Percentiles rank a stretch among this genome's conserved stretches.
Conservation (phyloP, 257 asterid genomes). For the Fraxinus excelsior region DNA sequence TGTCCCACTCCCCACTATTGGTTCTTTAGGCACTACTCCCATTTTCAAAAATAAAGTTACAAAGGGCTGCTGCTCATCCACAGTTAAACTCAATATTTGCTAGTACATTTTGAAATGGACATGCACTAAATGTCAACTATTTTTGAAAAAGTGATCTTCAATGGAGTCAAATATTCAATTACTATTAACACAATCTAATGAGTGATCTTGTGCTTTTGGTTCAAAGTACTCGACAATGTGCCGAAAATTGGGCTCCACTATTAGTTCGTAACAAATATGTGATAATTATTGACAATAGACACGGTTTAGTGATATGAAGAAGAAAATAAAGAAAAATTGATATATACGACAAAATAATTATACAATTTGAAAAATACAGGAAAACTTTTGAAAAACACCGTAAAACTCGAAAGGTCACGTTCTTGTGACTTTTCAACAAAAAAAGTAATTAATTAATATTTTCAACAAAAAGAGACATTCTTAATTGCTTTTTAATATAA, state of each 20-base stretch:
- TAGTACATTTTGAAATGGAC: background rate
- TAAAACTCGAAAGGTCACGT: too few relatives aligned
- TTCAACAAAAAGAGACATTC: too few relatives aligned
- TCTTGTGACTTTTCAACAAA: too few relatives aligned
- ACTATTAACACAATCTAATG: background rate
- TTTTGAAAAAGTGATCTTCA: background rate
- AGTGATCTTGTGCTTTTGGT: background rate
- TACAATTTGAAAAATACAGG: too few relatives aligned
- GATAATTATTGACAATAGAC: too few relatives aligned
- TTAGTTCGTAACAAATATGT: background rate
- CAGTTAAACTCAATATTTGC: background rate
- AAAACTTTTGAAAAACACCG: too few relatives aligned
- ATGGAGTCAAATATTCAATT: background rate
- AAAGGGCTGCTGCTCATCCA: background rate
- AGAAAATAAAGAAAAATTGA: too few relatives aligned
- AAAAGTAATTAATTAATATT: too few relatives aligned
- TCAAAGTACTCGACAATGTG: background rate
- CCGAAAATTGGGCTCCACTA: background rate
- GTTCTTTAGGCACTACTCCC: background rate
- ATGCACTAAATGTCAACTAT: background rate
- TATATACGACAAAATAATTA: too few relatives aligned
- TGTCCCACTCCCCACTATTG: slow-evolving; percentile 2
- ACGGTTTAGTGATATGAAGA: background rate
- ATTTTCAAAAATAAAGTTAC: background rate
- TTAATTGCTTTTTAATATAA: too few relatives aligned